Conservation (phyloP, 441 rosid genomes). For the Erodium texanum region DNA sequence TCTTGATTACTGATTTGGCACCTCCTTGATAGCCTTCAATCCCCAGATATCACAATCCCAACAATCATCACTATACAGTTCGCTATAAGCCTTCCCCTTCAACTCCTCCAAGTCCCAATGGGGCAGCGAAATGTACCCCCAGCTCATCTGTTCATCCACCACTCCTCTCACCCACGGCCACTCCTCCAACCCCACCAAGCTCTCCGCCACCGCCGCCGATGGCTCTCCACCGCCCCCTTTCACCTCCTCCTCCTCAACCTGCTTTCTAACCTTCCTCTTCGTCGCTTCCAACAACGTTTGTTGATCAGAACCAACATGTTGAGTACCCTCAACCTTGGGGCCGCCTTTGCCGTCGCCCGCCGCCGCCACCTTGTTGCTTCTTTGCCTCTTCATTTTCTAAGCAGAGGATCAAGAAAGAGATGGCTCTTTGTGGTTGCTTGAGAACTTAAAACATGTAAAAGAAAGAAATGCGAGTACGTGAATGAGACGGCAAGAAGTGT, state of each 20-base stretch:
- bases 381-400: constrained; percentile 37
- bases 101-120: constrained; percentile 47
- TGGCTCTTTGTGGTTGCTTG: too few relatives aligned
- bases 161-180: constrained; percentile 21
- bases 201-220: constrained; percentile 20
- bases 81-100: constrained; percentile 31
- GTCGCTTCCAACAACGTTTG: background rate
- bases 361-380: constrained; percentile 10
- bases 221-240: constrained; percentile 15
- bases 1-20: constrained; percentile 12
- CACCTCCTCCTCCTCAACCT: constrained; percentile 15
- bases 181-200: constrained; percentile 26
- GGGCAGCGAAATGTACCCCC: constrained; percentile 52
- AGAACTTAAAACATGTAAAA: too few relatives aligned
- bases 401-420: too few relatives aligned
- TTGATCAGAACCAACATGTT: background rate
- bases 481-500: background rate
- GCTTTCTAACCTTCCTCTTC: constrained; percentile 21
- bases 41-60: constrained; percentile 72
- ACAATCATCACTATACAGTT: constrained; percentile 39
- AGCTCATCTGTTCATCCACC: constrained; percentile 47
- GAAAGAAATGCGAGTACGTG: background rate
- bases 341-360: background rate
- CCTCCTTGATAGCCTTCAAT: constrained; percentile 29
- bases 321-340: background rate